Evolutionary conservation across 23 red algal genomes (phyloP), one percentile per base, ranked within the genome.

Genomic region (Cyanidium caldarium): DNA sequence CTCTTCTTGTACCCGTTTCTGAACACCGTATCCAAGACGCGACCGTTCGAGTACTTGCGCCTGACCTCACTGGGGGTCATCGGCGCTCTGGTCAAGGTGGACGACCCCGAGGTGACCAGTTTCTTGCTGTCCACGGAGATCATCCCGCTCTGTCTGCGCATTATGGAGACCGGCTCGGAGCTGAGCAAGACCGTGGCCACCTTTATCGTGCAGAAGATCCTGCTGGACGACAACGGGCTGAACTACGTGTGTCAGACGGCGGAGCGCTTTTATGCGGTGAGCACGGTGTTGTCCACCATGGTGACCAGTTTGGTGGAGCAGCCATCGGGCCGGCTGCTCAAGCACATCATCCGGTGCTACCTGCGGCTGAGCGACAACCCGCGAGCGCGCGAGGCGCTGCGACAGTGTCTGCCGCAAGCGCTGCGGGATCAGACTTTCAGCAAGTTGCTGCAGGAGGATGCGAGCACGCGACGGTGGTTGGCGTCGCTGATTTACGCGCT

Each of bases 161-260:
- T 98, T 39, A 98, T 98, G 92, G 92, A 98, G 45, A 98, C 92
- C 28, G 92, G 92, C 35, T 98, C 92, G 13, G 92, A 98, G 58
- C 72, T 98, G 7, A 84, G 78, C 69, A 98, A 98, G 39, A 98
- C 92, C 1, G 92, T 98, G n/a, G 92, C 92, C 1, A 98, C 92
- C 0, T 98, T 98, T 71, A 88, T 98, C 67, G 81, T 98, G 35
- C 92, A 98, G 57, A 98, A 98, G 57, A 89, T 98, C 29, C 65
- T 98, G n/a, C 38, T 98, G 7, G 92, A 98, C 51, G 84, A 88
- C 70, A 86, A 65, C 78, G 92, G 92, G 38, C 67, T 98, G 44
- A 58, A 65, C n/a, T 98, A 98, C 38, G 87, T 98, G 38, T 98
- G 92, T 81, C 82, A 80, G 13, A 88, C 92, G 40, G 84, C 92